Base-by-base conservation (phyloP, 208 protist species). In the Trypanosoma boissoni region DNA sequence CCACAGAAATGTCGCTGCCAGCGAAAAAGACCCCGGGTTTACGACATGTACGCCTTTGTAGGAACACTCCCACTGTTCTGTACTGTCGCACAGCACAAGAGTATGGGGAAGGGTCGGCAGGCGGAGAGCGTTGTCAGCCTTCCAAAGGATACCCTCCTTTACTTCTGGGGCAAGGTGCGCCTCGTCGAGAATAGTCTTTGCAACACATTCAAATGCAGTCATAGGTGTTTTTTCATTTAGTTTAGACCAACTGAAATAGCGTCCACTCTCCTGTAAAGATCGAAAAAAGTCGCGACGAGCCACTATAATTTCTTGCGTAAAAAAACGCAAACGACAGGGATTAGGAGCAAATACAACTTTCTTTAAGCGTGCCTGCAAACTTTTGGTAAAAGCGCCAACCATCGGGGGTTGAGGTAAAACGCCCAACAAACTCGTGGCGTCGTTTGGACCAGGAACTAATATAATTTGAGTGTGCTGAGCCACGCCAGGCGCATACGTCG, bases 11-110 rank as follows among this genome's bases (percentile, higher is more conserved):
- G 86, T 91, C 18, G 72, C 54, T 45, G 46, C 80, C 10, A 84
- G 76, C 1, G 80, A 64, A 61, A 95, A 95, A 8, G 83, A 88
- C 21, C 89, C 86, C 26, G 89, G 89, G 64, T 95, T 95, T 26
- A 95, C 58, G 21, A 92, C 73, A 56, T 81, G 83, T 28, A 82
- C 77, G 8, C 80, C 86, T 45, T 89, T 90, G 73, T 95, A 93
- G 26, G 78, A 66, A 54, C 86, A 92, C 58, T 95, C 83, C 89
- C 89, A 95, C 58, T 89, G 86, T 64, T 92, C 82, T 27, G 86
- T 92, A 28, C 76, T 79, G 67, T 95, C 89, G 61, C 89, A 95
- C 21, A 95, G 46, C n/a, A 95, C 59, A 50, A 95, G 74, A 31
- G 82, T 81, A 69, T 95, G 86, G 23, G 89, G 89, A 42, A 92